Evolutionary conservation across 805 yeast species (phyloP).

Genomic region (Yamadazyma kitorensis): DNA sequence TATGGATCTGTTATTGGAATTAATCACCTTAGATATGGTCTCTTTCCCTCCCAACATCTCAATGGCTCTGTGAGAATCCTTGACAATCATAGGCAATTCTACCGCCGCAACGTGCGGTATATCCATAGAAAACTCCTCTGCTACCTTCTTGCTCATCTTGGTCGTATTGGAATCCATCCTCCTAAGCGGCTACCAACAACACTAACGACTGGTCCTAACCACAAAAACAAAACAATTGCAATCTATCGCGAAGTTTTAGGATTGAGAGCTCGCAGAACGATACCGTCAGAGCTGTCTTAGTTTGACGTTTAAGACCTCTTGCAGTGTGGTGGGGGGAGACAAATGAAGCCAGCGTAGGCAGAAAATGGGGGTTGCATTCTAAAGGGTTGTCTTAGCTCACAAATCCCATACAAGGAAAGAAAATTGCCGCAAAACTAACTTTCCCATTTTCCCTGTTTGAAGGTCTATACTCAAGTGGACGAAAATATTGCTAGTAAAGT

Average conservation of each 20-base stretch:
- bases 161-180: neutral
- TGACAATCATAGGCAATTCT: conserved; percentile 75
- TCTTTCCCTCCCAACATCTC: conserved; percentile 64
- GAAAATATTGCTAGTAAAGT: no score
- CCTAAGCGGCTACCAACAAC: neutral
- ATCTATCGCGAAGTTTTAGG: neutral
- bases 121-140: conserved; percentile 61
- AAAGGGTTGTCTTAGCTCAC: no score
- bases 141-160: conserved; percentile 21
- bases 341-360: no score
- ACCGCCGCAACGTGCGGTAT: conserved; percentile 72
- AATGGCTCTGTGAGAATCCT: conserved; percentile 60
- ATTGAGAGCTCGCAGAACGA: no score
- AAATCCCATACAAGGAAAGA: no score
- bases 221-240: neutral
- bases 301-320: no score
- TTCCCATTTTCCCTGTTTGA: no score
- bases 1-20: conserved; percentile 24
- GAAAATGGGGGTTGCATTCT: no score
- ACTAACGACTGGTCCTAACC: neutral
- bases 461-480: no score
- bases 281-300: no score
- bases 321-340: no score
- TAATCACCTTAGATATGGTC: conserved; percentile 40
- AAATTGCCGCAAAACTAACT: no score